These are phyloP conservation scores for Alternaria ethzedia DNA, from an alignment of 2,329 filamentous ascomycete genomes.

Conservation along the genomic window DNA sequence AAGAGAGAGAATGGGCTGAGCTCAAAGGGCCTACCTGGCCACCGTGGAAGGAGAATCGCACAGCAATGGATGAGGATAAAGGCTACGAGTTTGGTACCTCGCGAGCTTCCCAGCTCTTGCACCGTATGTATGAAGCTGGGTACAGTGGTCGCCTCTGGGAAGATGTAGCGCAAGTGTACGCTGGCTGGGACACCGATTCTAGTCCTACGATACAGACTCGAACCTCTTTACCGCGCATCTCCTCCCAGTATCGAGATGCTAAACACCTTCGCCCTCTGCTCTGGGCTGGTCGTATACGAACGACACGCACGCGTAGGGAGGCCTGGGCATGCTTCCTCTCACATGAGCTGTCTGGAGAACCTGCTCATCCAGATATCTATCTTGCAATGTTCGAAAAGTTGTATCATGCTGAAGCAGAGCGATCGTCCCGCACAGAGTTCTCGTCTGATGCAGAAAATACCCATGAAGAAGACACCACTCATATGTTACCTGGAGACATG, in stretches of 20 bases:
- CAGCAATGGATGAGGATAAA: constrained; percentile 65
- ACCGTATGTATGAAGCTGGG: constrained; percentile 65
- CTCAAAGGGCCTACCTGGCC: constrained; percentile 69
- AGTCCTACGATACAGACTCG: constrained; percentile 69
- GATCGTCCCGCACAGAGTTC: constrained; percentile 1
- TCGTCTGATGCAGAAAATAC: constrained; percentile 7
- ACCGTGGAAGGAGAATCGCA: constrained; percentile 68
- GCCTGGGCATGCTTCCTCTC: constrained; percentile 70
- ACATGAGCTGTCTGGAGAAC: constrained; percentile 55
- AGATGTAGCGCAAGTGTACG: constrained; percentile 58
- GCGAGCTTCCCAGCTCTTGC: constrained; percentile 62
- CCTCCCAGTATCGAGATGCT: constrained; percentile 6
- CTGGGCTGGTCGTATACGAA: constrained; percentile 65
- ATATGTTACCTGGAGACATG: constrained; percentile 65
- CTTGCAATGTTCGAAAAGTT: constrained; percentile 65
- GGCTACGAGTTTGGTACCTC: constrained; percentile 63
- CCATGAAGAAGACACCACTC: constrained; percentile 1
- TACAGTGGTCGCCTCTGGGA: constrained; percentile 62
- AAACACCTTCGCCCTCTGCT: constrained; percentile 38
- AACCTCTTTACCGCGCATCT: constrained; percentile 44
- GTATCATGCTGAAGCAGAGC: constrained; percentile 41
- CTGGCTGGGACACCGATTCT: constrained; percentile 68
- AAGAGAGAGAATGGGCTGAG: constrained; percentile 64
- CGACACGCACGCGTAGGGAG: constrained; percentile 67
- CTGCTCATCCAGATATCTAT: constrained; percentile 54